Percentiles rank a stretch among this genome's conserved stretches.
phyloP scores from a whole-genome alignment of 2,329 filamentous ascomycete genomes.

The Juglanconis oblonga region DNA sequence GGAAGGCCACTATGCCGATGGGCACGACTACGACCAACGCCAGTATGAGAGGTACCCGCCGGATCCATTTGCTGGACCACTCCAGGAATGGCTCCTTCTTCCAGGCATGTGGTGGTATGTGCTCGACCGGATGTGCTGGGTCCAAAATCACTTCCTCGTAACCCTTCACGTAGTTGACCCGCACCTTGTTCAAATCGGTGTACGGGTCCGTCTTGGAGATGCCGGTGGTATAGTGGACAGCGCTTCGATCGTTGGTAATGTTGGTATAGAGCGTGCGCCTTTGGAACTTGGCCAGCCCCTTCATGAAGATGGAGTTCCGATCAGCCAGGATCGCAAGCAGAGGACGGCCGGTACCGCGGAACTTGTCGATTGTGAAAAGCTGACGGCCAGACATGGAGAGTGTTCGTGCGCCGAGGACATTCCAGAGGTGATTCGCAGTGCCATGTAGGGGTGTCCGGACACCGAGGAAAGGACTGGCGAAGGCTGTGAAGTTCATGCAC shows the following conservation, averaged over 20 bases:
- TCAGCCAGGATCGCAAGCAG: slow-evolving; percentile 81
- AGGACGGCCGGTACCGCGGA: slow-evolving; percentile 78
- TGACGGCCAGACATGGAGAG: slow-evolving; percentile 82
- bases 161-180: slow-evolving; percentile 70
- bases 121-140: slow-evolving; percentile 55
- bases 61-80: slow-evolving; percentile 33
- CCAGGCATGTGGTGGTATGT: slow-evolving; percentile 34
- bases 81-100: slow-evolving; percentile 20
- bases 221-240: slow-evolving; percentile 77
- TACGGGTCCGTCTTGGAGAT: slow-evolving; percentile 79
- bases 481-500: slow-evolving; percentile 91
- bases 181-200: slow-evolving; percentile 61
- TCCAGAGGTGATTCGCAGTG: slow-evolving; percentile 68
- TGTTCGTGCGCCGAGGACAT: slow-evolving; percentile 77
- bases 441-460: slow-evolving; percentile 68
- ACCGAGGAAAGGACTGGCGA: slow-evolving; percentile 82
- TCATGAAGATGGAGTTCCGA: slow-evolving; percentile 80
- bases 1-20: slow-evolving; percentile 66
- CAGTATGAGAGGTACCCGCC: slow-evolving; percentile 60
- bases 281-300: slow-evolving; percentile 72
- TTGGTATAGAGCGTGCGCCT: slow-evolving; percentile 80
- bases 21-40: slow-evolving; percentile 70
- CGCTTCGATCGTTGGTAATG: slow-evolving; percentile 79
- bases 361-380: slow-evolving; percentile 81
- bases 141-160: slow-evolving; percentile 77